Evolutionary conservation across 768 basidiomycete genomes (phyloP), one percentile per base, ranked within the genome.

Genomic region (Psilocybe tampanensis): DNA sequence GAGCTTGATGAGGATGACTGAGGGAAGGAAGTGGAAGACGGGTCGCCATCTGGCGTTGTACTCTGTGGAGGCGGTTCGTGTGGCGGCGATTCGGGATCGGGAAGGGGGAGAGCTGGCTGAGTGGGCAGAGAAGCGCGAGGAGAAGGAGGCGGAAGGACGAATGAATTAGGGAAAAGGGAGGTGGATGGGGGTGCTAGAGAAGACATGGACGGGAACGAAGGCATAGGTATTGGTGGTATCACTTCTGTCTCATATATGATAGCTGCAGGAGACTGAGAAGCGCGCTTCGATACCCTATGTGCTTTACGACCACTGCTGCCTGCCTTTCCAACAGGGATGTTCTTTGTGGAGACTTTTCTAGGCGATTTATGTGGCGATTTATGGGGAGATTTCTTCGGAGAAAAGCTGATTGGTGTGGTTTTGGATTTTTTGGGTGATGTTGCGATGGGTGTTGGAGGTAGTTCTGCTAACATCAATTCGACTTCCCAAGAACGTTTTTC

Each of bases 141-240:
- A 8, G 89, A 90, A 2, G 87, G 90, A 1, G 90, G 90, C 13
- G 91, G 91, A 3, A 93, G 80, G 1, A 89, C 85, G 59, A 93
- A 93, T 13, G 88, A 81, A 9, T 82, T 86, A 2, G 89, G 82
- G 21, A 90, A 77, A 29, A 88, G 75, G 1, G 84, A 80, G 45
- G 77, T 59, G 3, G 55, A 69, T 21, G 62, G 56, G 22, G 78
- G 60, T 24, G 64, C 48, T 22, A 69, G 65, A 3, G 76, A 75
- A 32, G 82, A 80, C 21, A 82, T 70, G 51, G 64, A 60, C 43
- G 70, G 42, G 59, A 77, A 70, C 22, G 68, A 63, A 45, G 70
- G 62, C 3, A 72, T 66, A 19, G 73, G 68, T 24, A 74, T 52
- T 29, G 74, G 70, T 15, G 70, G 70, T 7, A 74, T 63, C 22